These are phyloP conservation scores for Aeminium ludgeri DNA, from an alignment of 495 filamentous ascomycete species.

Conservation along the genomic window DNA sequence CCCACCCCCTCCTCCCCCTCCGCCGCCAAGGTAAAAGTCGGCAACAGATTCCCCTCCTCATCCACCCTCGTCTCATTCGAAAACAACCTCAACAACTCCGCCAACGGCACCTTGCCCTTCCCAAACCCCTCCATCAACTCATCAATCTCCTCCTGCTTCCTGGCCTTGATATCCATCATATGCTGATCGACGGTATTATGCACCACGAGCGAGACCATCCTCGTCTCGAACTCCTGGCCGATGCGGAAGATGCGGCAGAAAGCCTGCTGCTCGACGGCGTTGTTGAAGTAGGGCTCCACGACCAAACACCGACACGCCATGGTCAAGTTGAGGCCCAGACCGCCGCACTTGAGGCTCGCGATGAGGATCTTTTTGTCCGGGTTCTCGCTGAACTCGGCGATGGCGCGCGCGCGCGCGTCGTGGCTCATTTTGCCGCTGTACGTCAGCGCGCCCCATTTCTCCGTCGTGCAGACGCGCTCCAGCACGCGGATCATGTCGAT, in stretches of 20 bases:
- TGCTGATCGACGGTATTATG: slow-evolving; percentile 35
- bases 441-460: slow-evolving; percentile 17
- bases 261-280: slow-evolving; percentile 30
- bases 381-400: slow-evolving; percentile 20
- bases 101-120: too few relatives aligned
- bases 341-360: slow-evolving; percentile 24
- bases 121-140: slow-evolving; percentile 22
- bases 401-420: slow-evolving; percentile 15
- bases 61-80: too few relatives aligned
- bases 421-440: slow-evolving; percentile 22
- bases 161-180: slow-evolving; percentile 29
- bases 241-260: slow-evolving; percentile 48
- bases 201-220: slow-evolving; percentile 36
- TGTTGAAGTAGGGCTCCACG: slow-evolving; percentile 25
- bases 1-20: too few relatives aligned
- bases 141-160: slow-evolving; percentile 21
- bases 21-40: too few relatives aligned
- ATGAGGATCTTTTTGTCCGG: slow-evolving; percentile 18
- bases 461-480: slow-evolving; percentile 18
- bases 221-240: slow-evolving; percentile 39
- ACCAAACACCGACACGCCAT: slow-evolving; percentile 29
- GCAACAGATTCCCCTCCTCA: too few relatives aligned
- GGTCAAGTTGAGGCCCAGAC: slow-evolving; percentile 26
- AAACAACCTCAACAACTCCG: too few relatives aligned
- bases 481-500: slow-evolving; percentile 19